These are phyloP conservation scores for Tulasnella sp. DNA, from an alignment of 768 basidiomycete genomes.

Conservation along the genomic window DNA sequence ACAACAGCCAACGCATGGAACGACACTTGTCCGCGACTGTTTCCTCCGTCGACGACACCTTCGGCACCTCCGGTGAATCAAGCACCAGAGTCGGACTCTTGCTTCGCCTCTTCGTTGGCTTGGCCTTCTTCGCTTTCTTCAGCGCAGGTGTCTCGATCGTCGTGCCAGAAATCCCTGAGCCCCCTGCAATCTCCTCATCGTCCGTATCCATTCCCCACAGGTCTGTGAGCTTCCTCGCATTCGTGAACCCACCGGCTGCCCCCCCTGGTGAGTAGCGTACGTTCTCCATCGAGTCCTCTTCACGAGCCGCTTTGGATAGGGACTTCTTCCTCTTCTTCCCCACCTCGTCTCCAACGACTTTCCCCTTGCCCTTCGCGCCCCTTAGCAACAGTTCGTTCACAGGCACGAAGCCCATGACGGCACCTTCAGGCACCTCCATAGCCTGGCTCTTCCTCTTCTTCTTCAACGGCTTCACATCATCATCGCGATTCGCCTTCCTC, in stretches of 20 bases:
- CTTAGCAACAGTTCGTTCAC: constrained; percentile 50
- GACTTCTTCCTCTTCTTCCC: no score
- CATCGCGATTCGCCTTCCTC: constrained; percentile 10
- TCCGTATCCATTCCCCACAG: no score
- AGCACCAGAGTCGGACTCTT: constrained; percentile 25
- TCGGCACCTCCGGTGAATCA: no score
- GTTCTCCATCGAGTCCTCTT: no score
- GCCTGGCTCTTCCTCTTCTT: constrained; percentile 60
- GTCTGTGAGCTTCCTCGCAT: no score
- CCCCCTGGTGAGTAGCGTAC: no score
- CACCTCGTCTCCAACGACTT: no score
- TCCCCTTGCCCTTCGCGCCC: constrained; percentile 36
- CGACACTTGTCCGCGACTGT: no score
- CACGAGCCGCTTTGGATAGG: no score
- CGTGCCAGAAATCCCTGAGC: neutral
- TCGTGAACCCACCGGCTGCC: no score
- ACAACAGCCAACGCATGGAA: constrained; percentile 6
- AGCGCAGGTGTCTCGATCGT: neutral
- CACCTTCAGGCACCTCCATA: constrained; percentile 56
- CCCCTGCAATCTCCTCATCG: neutral
- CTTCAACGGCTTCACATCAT: constrained; percentile 30
- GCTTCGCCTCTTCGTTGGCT: constrained; percentile 35
- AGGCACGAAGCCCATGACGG: constrained; percentile 55
- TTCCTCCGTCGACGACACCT: no score
- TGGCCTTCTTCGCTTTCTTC: constrained; percentile 28